A percentile compares a stretch with the other conserved stretches of the same genome.
phyloP scores from a whole-genome alignment of 1,284 basidiomycete genomes.

The Leccinum fallax region DNA sequence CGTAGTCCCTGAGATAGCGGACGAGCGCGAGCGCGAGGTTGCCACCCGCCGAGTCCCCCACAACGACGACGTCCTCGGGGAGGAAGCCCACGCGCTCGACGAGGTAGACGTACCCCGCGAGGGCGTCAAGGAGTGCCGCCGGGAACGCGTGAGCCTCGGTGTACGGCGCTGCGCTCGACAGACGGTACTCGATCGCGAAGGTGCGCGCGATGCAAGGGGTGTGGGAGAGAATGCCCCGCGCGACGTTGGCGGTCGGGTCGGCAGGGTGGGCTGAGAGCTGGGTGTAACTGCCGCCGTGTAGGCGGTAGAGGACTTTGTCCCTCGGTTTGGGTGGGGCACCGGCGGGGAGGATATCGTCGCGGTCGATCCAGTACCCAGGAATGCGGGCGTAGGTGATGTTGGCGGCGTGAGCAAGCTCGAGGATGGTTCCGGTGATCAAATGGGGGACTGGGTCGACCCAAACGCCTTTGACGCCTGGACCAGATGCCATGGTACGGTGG shows the following conservation, averaged over 20 bases:
- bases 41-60: slow-evolving; percentile 65
- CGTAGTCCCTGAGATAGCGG: slow-evolving; percentile 41
- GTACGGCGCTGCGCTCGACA: slow-evolving; percentile 35
- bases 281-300: slow-evolving; percentile 39
- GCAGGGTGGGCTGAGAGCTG: slow-evolving; percentile 31
- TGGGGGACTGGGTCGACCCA: slow-evolving; percentile 27
- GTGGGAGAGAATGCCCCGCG: slow-evolving; percentile 30
- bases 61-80: slow-evolving; percentile 53
- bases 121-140: slow-evolving; percentile 53
- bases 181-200: slow-evolving; percentile 48
- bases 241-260: slow-evolving; percentile 29
- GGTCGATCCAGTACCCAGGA: slow-evolving; percentile 43
- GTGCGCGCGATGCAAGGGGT: slow-evolving; percentile 31
- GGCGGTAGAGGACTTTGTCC: slow-evolving; percentile 39
- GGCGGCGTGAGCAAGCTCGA: slow-evolving; percentile 16
- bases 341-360: slow-evolving; percentile 16
- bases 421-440: slow-evolving; percentile 23
- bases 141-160: slow-evolving; percentile 46
- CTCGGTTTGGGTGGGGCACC: slow-evolving; percentile 28
- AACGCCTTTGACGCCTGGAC: slow-evolving; percentile 23
- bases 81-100: slow-evolving; percentile 44
- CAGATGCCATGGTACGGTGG: slow-evolving; percentile 18
- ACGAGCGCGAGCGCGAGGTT: slow-evolving; percentile 53
- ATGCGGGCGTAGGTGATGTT: slow-evolving; percentile 33
- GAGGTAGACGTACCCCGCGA: slow-evolving; percentile 56